phyloP scores from a whole-genome alignment of 2,329 filamentous ascomycete species.

The Purpureocillium takamizusanense region DNA sequence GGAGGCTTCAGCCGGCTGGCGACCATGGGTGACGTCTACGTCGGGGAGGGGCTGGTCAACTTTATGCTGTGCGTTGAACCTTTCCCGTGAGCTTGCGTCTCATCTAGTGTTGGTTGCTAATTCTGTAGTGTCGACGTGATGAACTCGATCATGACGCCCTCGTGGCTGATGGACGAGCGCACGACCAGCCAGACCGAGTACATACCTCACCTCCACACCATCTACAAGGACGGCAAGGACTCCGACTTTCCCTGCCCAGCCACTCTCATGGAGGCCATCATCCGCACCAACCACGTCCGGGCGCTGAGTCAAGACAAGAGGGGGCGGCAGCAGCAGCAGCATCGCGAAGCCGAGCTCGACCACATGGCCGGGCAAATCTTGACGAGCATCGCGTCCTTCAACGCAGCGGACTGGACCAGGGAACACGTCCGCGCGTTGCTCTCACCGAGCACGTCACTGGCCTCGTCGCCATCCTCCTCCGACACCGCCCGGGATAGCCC shows the following conservation, averaged over 20 bases:
- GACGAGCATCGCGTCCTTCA: not conserved
- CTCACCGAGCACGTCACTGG: too few species aligned
- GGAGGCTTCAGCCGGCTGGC: too few species aligned
- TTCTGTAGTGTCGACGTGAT: constrained; percentile 1
- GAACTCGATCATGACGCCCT: constrained; percentile 1
- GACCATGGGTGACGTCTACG: too few species aligned
- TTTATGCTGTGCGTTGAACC: too few species aligned
- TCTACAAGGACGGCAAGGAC: not conserved
- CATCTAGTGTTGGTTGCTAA: too few species aligned
- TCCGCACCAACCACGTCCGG: not conserved
- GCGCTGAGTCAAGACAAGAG: not conserved
- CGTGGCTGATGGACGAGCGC: not conserved
- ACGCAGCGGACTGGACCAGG: not conserved
- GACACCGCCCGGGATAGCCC: too few species aligned
- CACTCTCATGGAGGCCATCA: constrained; percentile 1
- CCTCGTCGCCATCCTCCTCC: too few species aligned
- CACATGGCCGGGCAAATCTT: not conserved
- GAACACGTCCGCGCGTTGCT: not conserved
- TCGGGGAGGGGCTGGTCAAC: too few species aligned
- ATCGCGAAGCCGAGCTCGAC: not conserved
- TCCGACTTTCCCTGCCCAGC: constrained; percentile 2
- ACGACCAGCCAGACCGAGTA: constrained; percentile 1
- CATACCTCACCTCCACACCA: not conserved
- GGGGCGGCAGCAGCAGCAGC: too few species aligned
- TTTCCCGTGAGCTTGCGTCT: not conserved